Base-by-base conservation (phyloP, 2,329 filamentous ascomycete genomes). In the Thelonectria discophora region DNA sequence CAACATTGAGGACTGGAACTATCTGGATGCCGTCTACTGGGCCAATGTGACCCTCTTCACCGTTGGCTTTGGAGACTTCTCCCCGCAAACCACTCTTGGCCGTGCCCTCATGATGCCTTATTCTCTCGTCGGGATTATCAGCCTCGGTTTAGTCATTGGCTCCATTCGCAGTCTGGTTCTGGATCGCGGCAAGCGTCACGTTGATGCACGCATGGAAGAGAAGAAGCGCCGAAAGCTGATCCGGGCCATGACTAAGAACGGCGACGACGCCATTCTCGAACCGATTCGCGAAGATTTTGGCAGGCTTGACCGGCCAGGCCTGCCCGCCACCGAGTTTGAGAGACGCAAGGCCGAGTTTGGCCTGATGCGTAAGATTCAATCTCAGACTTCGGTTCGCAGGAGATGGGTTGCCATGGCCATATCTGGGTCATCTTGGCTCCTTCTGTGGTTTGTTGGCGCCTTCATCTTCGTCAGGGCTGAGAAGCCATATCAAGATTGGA, bases 381-480 rank as follows among this genome's bases (percentile, higher is more conserved):
- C 80, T 2, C 80, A 84, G 9, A 89, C 91, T 0, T 81, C 85
- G 1, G 79, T 76, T 6, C 89, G 89, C 68, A 88, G 91, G 57
- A 86, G 88, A 34, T 97, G 93, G 92, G 86, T 87, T 57, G 87
- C 90, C 21, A 82, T 97, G 65, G 80, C 82, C 2, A 81, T 91
- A 34, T 95, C 92, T 0, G 78, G 88, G 1, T 78, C 83, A 8
- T 86, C 87, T 0, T 96, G 93, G 81, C 78, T 89, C 0, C 76
- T 90, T 0, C 83, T 97, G 10, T 97, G 94, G 93, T 87, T 92
- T 34, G 78, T 90, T 0, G 94, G 94, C 3, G 93, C 93, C 2
- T 81, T 88, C 13, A 84, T 95, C 10, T 97, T 97, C 65, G 77
- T 83, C 69, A 72, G 72, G 11, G 80, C 77, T 54, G 87, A 89